Evolutionary conservation across 768 basidiomycete species (phyloP), one percentile per base, ranked within the genome.

Genomic region (Tylopilus sp.): DNA sequence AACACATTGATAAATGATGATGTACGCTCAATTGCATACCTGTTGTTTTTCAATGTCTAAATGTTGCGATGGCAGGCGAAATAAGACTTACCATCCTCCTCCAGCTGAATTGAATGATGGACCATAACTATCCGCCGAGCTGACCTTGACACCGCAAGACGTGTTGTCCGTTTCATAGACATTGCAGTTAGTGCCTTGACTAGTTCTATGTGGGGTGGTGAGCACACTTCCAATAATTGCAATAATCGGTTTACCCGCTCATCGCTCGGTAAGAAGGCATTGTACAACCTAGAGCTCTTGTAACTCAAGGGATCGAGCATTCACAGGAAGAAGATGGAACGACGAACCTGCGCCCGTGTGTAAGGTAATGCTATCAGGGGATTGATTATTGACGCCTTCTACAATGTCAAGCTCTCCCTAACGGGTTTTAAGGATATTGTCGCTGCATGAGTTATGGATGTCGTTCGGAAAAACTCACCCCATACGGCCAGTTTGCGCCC

Each of bases 11-110:
- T 69, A 33, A 66, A 69, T 1, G 55, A 56, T 13, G 57, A 10
- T 6, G 63, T 66, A 31, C 70, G 64, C 49, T 70, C 67, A 21
- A 73, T 58, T 1, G 66, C 75, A 57, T 74, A 76, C 70, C 70
- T 61, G n/a, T 12, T 23, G n/a, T 40, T 40, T 22, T 25, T 18
- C 10, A 4, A 23, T 13, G 38, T 38, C 17, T 38, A 15, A 2
- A 3, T 0, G 8, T 22, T 11, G 3, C 6, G n/a, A 33, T 35
- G 3, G 4, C 33, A 4, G 10, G 15, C n/a, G 15, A 15, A 38
- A 30, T 3, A 17, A 4, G 2, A 30, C 60, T 15, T 51, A 73
- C 68, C 68, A 74, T 41, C 73, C 73, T 15, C 74, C 74, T 17
- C 70, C 68, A 10, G 43, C 62, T 0, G 18, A 30, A 50, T 74